A percentile compares a stretch with the other conserved stretches of the same genome.
phyloP scores from a whole-genome alignment of 176 grass and related monocot genomes.

The Raddia distichophylla region DNA sequence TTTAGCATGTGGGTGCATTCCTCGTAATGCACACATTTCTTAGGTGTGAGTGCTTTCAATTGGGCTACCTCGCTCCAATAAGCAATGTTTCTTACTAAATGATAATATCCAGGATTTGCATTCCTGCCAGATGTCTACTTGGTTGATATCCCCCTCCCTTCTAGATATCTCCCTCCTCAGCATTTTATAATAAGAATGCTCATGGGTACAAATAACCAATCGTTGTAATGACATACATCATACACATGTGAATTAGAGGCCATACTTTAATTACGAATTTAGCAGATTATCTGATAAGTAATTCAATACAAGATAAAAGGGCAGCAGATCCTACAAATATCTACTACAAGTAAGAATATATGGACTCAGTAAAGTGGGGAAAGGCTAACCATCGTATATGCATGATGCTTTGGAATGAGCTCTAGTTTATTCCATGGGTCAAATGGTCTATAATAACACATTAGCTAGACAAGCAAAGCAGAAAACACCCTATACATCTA shows the following conservation, averaged over 20 bases:
- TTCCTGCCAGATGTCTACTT: not conserved
- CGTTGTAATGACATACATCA: conserved; percentile 1
- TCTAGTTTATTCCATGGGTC: too few relatives aligned
- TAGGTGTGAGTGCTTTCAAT: conserved; percentile 4
- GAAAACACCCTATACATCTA: too few relatives aligned
- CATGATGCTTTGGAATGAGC: not conserved
- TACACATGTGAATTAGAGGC: conserved; percentile 12
- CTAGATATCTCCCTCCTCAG: not conserved
- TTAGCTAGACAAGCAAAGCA: too few relatives aligned
- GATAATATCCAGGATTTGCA: conserved; percentile 1
- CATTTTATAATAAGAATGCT: not conserved
- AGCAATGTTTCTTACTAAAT: not conserved
- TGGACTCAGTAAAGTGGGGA: not conserved
- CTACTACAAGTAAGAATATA: conserved; percentile 6
- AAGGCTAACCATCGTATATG: not conserved
- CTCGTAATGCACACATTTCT: not conserved
- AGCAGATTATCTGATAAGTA: not conserved
- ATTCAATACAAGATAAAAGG: not conserved
- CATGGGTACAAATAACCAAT: not conserved
- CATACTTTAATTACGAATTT: conserved; percentile 1
- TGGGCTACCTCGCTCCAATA: not conserved
- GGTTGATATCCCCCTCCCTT: not conserved
- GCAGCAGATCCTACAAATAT: conserved; percentile 10
- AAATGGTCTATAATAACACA: too few relatives aligned
- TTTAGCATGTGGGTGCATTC: conserved; percentile 17